phyloP scores from a whole-genome alignment of 1,284 basidiomycete genomes.

The Cystobasidium slooffiae region DNA sequence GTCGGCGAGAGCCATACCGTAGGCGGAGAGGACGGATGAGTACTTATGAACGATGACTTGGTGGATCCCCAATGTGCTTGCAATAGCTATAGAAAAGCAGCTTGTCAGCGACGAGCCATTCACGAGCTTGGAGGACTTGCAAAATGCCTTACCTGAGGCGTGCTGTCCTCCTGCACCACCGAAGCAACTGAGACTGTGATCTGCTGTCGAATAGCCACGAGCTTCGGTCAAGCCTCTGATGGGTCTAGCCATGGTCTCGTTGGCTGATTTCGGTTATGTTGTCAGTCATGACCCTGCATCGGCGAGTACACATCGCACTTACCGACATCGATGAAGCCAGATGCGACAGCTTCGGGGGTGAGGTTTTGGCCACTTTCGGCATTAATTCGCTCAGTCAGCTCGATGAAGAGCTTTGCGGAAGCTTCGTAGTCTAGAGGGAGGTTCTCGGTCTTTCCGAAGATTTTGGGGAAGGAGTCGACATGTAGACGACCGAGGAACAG shows the following conservation, averaged over 20 bases:
- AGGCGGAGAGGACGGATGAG: conserved; percentile 84
- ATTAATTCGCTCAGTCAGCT: conserved; percentile 67
- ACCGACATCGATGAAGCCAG: conserved; percentile 63
- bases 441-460: conserved; percentile 83
- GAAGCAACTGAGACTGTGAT: conserved; percentile 45
- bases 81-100: conserved; percentile 88
- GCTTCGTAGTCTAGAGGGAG: conserved; percentile 76
- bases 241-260: conserved; percentile 46
- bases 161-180: conserved; percentile 47
- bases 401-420: conserved; percentile 68
- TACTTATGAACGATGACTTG: conserved; percentile 84
- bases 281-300: background rate
- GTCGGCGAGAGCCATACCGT: conserved; percentile 85
- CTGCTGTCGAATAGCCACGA: conserved; percentile 44
- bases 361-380: conserved; percentile 65
- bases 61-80: conserved; percentile 73
- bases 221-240: conserved; percentile 50
- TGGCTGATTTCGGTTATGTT: background rate
- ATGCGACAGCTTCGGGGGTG: conserved; percentile 82
- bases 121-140: background rate
- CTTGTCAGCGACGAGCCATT: conserved; percentile 52
- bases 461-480: conserved; percentile 66
- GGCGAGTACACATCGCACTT: background rate
- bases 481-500: conserved; percentile 80
- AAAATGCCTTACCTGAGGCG: background rate